Conservation (phyloP, 164 flowering plant genomes). For the Liquidambar formosana region DNA sequence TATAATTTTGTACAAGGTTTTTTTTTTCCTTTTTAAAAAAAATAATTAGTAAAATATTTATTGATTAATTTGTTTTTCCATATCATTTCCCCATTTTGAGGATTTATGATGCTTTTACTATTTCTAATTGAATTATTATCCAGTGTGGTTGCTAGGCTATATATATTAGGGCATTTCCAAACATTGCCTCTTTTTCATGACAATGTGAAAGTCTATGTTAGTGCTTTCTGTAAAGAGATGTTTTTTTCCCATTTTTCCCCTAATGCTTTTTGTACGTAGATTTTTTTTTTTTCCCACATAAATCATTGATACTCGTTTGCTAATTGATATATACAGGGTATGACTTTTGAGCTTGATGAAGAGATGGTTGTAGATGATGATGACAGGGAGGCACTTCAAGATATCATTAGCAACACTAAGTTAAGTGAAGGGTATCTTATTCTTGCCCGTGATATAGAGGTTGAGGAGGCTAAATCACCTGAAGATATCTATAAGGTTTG, state of each 20-base stretch:
- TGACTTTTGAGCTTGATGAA: slow-evolving; percentile 71
- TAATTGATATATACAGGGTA: slow-evolving; percentile 48
- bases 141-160: background rate
- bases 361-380: slow-evolving; percentile 66
- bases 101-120: background rate
- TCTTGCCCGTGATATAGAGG: slow-evolving; percentile 98
- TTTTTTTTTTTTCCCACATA: no score
- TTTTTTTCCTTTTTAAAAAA: no score
- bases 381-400: slow-evolving; percentile 74
- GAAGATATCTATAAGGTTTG: slow-evolving; percentile 95
- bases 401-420: slow-evolving; percentile 69
- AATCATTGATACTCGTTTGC: slow-evolving; percentile 2
- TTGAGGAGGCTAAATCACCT: slow-evolving; percentile 99
- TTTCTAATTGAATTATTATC: background rate
- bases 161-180: no score
- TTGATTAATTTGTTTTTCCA: background rate
- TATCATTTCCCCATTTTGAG: background rate
- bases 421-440: slow-evolving; percentile 94
- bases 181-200: no score
- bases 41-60: no score
- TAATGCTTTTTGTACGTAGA: no score
- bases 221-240: background rate
- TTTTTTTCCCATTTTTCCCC: no score
- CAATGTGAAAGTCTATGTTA: no score
- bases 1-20: no score